phyloP scores from a whole-genome alignment of 495 filamentous ascomycete species.

The Penicillium waksmanii region DNA sequence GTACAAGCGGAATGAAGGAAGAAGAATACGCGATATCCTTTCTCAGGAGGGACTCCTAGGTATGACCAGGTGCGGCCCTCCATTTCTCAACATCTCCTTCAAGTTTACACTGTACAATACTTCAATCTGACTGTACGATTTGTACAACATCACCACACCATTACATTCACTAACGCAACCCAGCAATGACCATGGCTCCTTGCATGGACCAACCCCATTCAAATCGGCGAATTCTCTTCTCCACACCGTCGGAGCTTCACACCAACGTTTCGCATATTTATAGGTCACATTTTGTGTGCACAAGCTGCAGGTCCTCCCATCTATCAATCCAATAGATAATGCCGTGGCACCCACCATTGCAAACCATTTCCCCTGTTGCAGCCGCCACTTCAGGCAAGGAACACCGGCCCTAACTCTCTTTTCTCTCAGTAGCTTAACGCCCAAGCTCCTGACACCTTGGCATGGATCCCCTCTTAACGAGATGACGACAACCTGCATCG shows the following conservation, averaged over 20 bases:
- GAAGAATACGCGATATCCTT: neutral
- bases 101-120: neutral
- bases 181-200: constrained; percentile 18
- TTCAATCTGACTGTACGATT: neutral
- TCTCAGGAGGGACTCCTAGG: constrained; percentile 3
- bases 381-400: constrained; percentile 17
- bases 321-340: constrained; percentile 10
- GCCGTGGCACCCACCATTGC: constrained; percentile 3
- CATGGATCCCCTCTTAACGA: neutral
- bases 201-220: constrained; percentile 18
- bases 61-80: constrained; percentile 3
- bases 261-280: constrained; percentile 24
- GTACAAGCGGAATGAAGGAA: constrained; percentile 3
- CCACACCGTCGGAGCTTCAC: constrained; percentile 12
- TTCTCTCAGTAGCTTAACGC: constrained; percentile 8
- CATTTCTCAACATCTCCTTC: neutral
- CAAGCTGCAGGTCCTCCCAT: constrained; percentile 9
- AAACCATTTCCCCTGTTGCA: constrained; percentile 13
- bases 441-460: constrained; percentile 11
- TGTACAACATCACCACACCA: neutral
- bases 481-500: constrained; percentile 7
- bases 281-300: constrained; percentile 9
- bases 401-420: constrained; percentile 1
- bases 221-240: constrained; percentile 20
- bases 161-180: neutral